Base-by-base conservation (phyloP, 148 eudicot genomes). In the Rhododendron mucronatum region DNA sequence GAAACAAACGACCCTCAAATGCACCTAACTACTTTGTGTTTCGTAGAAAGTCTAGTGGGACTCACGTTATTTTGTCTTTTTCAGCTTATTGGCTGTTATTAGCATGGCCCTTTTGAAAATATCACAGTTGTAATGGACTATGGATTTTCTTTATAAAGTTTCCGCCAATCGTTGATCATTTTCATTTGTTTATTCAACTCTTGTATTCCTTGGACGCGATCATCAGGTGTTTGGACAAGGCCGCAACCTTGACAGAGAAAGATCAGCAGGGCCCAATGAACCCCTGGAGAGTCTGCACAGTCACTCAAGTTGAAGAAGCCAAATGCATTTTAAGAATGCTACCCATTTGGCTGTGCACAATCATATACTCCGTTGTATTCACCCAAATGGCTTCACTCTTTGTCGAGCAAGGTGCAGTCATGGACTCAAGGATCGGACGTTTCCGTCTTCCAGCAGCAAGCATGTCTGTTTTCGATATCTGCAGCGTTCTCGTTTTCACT, bases 301-400 rank as follows among this genome's bases (percentile, higher is more conserved):
- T 97, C 0, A 93, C 95, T 1, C 99, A 95, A 89, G 96, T 97
- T 0, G 99, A 97, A 84, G 99, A 97, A 91, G 98, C 95, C 20
- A 97, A 97, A 80, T 95, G 99, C 84, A 92, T 97, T 1, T 75
- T 95, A n/a, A 91, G 91, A 51, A 91, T 95, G 92, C 85, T 93
- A 2, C 98, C 98, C 0, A 92, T 97, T 28, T 97, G 99, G 99
- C 88, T 93, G 6, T 97, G 98, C 90, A 97, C 99, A 2, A 95
- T 97, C 73, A 91, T 95, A 20, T 97, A 97, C 88, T 97, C 99
- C 0, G 98, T 97, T 2, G 89, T 95, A 57, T 97, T 97, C 90
- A 95, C 99, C 16, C 99, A 97, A 87, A 97, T 97, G 99, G 99
- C 99, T 0, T 97, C 98, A 10, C 91, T 97, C 15, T 97, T 97